These are phyloP conservation scores for Exophiala sp. DNA, from an alignment of 2,329 filamentous ascomycete genomes.

Conservation along the genomic window DNA sequence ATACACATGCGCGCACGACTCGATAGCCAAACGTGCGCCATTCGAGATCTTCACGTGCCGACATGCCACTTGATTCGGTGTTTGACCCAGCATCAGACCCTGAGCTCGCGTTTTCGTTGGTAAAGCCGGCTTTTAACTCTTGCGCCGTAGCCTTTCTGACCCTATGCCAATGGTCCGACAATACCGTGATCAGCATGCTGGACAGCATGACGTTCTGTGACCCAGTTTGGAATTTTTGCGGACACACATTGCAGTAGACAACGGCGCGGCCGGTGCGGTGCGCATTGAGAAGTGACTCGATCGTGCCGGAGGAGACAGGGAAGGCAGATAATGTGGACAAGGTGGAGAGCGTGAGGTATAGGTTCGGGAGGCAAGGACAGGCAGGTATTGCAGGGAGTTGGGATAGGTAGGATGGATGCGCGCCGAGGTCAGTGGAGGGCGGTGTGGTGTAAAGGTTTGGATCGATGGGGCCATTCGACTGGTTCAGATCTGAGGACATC, in stretches of 20 bases:
- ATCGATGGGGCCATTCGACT: neutral
- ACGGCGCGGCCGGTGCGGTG: conserved; percentile 41
- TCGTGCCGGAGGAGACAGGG: conserved; percentile 41
- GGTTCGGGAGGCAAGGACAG: conserved; percentile 29
- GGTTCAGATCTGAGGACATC: neutral
- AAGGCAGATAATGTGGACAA: conserved; percentile 36
- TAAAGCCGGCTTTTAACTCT: conserved; percentile 40
- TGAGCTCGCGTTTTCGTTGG: conserved; percentile 29
- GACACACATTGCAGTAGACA: conserved; percentile 42
- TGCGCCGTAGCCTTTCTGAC: conserved; percentile 36
- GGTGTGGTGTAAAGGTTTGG: neutral
- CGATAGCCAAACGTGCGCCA: conserved; percentile 33
- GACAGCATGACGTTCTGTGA: conserved; percentile 47
- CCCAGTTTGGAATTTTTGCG: conserved; percentile 39
- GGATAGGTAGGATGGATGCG: conserved; percentile 11
- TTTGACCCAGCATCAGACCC: neutral
- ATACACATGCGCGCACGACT: conserved; percentile 25
- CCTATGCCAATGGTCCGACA: conserved; percentile 44
- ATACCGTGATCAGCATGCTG: conserved; percentile 43
- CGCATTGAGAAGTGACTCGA: conserved; percentile 43
- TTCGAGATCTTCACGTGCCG: conserved; percentile 28
- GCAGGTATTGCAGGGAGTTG: conserved; percentile 23
- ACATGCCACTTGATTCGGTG: neutral
- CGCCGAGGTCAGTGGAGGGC: neutral
- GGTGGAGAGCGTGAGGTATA: conserved; percentile 38